Evolutionary conservation across 2,329 filamentous ascomycete genomes (phyloP), one percentile per base, ranked within the genome.

Genomic region (Aureobasidium sp.): DNA sequence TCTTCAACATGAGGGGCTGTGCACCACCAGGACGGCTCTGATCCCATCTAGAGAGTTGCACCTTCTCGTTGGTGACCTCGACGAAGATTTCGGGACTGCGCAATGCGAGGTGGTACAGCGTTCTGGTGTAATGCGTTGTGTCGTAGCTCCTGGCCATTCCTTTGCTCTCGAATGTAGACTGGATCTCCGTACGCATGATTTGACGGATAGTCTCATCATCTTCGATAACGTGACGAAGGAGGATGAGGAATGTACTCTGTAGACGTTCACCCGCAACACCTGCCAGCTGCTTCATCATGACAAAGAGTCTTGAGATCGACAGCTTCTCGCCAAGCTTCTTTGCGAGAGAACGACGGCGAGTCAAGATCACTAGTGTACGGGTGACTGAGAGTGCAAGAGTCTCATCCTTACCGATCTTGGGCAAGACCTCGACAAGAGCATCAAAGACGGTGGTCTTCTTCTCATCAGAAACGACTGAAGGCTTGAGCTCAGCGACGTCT

Each of bases 251-350:
- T 61, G 87, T 82, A 63, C 81, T 81, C 63, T 87, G 83, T 10
- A 99, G 81, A 59, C 87, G 86, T 59, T 88, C 83, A 31, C 90
- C 89, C 7, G 89, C 88, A 31, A 85, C 82, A 27, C 88, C 89
- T 21, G 90, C 86, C 62, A 97, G 83, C 71, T 97, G 93, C 72
- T 95, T 95, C 61, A 93, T 85, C 89, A 97, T 96, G 55, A 96
- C 83, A 73, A 99, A 97, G 23, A 99, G 78, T 29, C 90, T 84
- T 69, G 94, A 89, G 51, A 99, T 79, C 67, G 95, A 95, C 70
- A 86, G 88, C 76, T 91, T 96, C 70, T 96, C 88, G 5, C 90
- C 89, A 49, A 97, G 81, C 46, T 82, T 78, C 64, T 84, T 82
- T 2, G 94, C 92, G 63, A 95, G 80, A 15, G 83, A 78, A 54